These are phyloP conservation scores for Corchorus capsularis DNA, from an alignment of 345 rosid genomes.

Conservation along the genomic window DNA sequence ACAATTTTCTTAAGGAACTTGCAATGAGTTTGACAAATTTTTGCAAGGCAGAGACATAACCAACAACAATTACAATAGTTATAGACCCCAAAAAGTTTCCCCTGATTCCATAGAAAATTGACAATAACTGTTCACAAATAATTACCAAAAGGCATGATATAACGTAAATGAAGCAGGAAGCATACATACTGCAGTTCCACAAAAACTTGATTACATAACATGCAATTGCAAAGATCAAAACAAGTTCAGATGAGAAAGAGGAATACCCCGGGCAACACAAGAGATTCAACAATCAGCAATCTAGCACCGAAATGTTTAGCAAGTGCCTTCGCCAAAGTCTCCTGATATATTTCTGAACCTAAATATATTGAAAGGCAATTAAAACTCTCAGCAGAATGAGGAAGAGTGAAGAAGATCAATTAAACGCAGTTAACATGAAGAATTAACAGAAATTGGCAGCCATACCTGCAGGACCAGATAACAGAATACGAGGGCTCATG, in stretches of 20 bases:
- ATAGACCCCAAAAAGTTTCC: background rate
- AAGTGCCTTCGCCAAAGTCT: conserved; percentile 85
- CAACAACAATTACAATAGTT: background rate
- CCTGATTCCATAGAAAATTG: background rate
- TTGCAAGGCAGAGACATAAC: background rate
- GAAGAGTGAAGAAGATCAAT: conserved; percentile 2
- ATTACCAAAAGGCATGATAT: background rate
- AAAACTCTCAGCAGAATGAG: background rate
- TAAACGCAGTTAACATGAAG: background rate
- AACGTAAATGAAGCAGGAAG: background rate
- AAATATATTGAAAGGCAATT: conserved; percentile 18
- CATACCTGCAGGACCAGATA: conserved; percentile 96
- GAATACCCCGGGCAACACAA: conserved; percentile 92
- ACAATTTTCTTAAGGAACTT: background rate
- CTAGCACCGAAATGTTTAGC: conserved; percentile 85
- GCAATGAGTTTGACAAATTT: background rate
- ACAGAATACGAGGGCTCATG: conserved; percentile 77
- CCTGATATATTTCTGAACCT: conserved; percentile 99
- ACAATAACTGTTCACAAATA: background rate
- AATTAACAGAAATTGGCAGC: background rate
- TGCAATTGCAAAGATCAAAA: background rate
- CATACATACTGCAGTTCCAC: background rate
- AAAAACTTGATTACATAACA: background rate
- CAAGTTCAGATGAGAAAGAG: conserved; percentile 9
- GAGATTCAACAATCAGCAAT: conserved; percentile 81